Conservation (phyloP, 1,284 basidiomycete genomes). For the Thecaphora frezii region DNA sequence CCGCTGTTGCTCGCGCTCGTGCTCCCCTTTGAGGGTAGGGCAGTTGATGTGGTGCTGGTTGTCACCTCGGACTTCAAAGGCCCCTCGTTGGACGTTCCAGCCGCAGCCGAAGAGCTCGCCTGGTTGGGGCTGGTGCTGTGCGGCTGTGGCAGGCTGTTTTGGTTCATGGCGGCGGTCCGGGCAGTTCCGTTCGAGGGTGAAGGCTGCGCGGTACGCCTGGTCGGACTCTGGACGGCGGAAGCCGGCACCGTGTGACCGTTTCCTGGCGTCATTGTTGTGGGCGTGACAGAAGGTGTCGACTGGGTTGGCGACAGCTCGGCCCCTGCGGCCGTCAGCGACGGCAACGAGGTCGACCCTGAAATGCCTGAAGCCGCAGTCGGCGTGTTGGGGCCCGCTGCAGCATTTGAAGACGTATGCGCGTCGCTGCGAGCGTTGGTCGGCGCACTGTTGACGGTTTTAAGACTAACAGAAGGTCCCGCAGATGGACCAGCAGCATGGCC, state of each 20-base stretch:
- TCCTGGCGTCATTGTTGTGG: constrained; percentile 3
- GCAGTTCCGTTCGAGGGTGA: neutral
- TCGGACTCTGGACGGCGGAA: neutral
- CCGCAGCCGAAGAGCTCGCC: neutral
- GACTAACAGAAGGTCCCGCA: neutral
- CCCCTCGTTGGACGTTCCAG: neutral
- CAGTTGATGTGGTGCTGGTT: neutral
- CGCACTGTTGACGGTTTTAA: constrained; percentile 27
- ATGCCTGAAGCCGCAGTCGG: constrained; percentile 14
- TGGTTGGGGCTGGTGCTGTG: neutral
- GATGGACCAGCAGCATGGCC: neutral
- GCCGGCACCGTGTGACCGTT: neutral
- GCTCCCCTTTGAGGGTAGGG: no score
- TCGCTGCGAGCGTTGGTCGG: constrained; percentile 1
- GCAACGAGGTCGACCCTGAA: constrained; percentile 7
- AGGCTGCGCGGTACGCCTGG: neutral
- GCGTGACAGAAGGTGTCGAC: constrained; percentile 16
- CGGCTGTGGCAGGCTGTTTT: neutral
- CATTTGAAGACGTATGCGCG: neutral
- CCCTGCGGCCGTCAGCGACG: constrained; percentile 1
- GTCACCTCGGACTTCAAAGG: neutral
- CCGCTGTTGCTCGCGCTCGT: no score
- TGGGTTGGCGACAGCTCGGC: constrained; percentile 30
- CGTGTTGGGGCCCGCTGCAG: constrained; percentile 19
- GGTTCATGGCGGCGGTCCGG: neutral